Evolutionary conservation across 1,284 basidiomycete species (phyloP).

Genomic region (Neolentinus lepideus): DNA sequence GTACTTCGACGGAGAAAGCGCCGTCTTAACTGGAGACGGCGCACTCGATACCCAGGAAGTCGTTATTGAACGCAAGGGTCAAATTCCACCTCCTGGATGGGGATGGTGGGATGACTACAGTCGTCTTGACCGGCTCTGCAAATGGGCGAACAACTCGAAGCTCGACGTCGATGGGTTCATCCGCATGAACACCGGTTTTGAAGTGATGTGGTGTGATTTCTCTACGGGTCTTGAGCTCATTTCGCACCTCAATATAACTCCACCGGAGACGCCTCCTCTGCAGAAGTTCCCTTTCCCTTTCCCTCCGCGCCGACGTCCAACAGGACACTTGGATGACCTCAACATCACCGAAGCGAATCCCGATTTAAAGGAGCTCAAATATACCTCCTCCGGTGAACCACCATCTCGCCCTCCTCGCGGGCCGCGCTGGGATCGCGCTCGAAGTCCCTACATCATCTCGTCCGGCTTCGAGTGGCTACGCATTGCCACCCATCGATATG

Average conservation of each 20-base stretch:
- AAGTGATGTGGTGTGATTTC: slow-evolving; percentile 5
- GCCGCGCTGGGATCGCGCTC: not conserved
- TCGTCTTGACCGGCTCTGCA: not conserved
- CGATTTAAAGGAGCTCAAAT: not conserved
- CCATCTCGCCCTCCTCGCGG: slow-evolving; percentile 1
- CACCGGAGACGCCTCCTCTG: not conserved
- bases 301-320: not conserved
- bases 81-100: not conserved
- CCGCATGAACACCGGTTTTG: slow-evolving; percentile 3
- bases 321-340: not conserved
- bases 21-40: not conserved
- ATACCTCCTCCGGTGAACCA: not conserved
- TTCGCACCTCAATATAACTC: slow-evolving; percentile 1
- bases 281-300: not conserved
- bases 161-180: slow-evolving; percentile 3
- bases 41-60: slow-evolving; percentile 4
- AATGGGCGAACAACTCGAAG: not conserved
- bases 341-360: not conserved
- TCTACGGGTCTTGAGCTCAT: slow-evolving; percentile 1
- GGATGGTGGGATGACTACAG: slow-evolving; percentile 1
- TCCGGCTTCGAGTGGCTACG: slow-evolving; percentile 3
- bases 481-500: not conserved
- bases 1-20: slow-evolving; percentile 2
- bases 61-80: not conserved
- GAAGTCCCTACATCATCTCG: not conserved